Evolutionary conservation across 768 basidiomycete species (phyloP).

Genomic region (Pleurotus platypus): DNA sequence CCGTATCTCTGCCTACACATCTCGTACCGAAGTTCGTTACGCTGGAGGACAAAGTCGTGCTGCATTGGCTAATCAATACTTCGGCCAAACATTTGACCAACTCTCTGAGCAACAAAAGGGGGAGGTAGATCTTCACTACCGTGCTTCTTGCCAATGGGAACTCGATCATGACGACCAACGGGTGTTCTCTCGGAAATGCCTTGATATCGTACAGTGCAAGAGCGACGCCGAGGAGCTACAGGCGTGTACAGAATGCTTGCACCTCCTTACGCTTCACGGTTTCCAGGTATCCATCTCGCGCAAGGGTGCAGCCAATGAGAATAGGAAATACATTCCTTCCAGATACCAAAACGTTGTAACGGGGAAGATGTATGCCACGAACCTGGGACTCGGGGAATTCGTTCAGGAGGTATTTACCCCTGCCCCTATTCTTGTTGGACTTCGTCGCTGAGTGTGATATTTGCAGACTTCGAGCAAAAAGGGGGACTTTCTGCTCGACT

Average conservation of each 20-base stretch:
- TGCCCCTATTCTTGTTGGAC: neutral
- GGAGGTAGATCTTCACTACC: neutral
- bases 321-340: neutral
- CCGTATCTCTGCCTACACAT: neutral
- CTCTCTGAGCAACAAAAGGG: neutral
- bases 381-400: neutral
- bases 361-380: neutral
- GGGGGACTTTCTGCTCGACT: neutral
- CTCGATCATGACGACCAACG: neutral
- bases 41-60: neutral
- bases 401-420: neutral
- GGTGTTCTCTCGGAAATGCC: neutral
- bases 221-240: neutral
- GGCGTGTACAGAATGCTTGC: neutral
- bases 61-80: neutral
- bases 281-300: neutral
- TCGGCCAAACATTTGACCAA: neutral
- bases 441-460: neutral
- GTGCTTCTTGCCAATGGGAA: neutral
- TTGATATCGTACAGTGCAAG: neutral
- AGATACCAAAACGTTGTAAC: neutral
- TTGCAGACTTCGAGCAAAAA: neutral
- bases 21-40: neutral
- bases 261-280: neutral
- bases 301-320: neutral